Conservation (phyloP, 2,329 filamentous ascomycete species). For the Scytalidium lignicola region DNA sequence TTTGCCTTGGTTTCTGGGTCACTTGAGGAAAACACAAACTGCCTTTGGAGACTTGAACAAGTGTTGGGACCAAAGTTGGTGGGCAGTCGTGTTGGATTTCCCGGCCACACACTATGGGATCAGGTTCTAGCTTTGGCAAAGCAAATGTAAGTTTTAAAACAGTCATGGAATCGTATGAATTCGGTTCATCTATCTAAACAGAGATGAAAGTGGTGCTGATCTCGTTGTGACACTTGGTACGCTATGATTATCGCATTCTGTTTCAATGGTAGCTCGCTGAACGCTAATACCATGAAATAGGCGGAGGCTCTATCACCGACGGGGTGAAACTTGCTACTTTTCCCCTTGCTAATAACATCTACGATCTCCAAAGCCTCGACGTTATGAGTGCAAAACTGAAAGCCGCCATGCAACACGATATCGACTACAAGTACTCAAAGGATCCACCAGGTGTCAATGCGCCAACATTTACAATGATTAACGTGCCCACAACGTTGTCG, state of each 20-base stretch:
- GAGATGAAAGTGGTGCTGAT: neutral
- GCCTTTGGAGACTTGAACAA: neutral
- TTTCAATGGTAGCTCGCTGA: neutral
- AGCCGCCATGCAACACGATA: neutral
- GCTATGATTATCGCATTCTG: neutral
- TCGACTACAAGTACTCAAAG: neutral
- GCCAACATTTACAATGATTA: slow-evolving; percentile 27
- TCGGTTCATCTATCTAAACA: neutral
- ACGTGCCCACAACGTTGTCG: slow-evolving; percentile 32
- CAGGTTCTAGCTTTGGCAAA: neutral
- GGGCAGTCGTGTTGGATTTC: neutral
- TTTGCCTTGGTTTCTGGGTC: neutral
- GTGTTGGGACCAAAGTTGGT: neutral
- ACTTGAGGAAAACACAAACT: neutral
- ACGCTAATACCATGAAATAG: slow-evolving; percentile 19
- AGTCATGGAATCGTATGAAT: neutral
- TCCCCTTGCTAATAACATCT: slow-evolving; percentile 7
- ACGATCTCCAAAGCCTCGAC: slow-evolving; percentile 7
- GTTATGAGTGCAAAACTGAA: slow-evolving; percentile 10
- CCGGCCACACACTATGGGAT: neutral
- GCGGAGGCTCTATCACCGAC: slow-evolving; percentile 18
- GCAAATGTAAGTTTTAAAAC: neutral
- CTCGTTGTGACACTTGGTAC: neutral
- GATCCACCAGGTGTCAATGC: slow-evolving; percentile 7
- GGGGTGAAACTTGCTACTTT: slow-evolving; percentile 17